Percentiles rank a stretch among this genome's conserved stretches.
Evolutionary conservation across 495 filamentous ascomycete genomes (phyloP).

Genomic region (Daldinia decipiens): DNA sequence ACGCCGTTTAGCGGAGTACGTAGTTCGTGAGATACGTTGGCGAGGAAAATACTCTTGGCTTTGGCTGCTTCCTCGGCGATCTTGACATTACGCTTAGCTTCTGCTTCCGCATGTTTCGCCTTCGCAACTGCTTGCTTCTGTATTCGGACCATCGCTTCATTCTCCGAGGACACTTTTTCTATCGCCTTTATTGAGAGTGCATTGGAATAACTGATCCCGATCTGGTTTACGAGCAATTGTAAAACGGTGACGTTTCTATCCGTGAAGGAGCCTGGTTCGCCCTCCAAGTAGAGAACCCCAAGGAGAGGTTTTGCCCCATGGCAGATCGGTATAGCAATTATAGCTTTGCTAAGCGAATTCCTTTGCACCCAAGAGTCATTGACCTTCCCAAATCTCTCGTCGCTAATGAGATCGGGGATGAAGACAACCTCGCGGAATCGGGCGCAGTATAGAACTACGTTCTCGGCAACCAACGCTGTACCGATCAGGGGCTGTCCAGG

Average conservation of each 20-base stretch:
- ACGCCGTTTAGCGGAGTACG: conserved; percentile 89
- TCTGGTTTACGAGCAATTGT: conserved; percentile 87
- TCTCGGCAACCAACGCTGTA: conserved; percentile 71
- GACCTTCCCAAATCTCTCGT: conserved; percentile 88
- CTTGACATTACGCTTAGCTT: conserved; percentile 86
- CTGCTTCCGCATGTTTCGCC: conserved; percentile 81
- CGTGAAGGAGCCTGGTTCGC: conserved; percentile 84
- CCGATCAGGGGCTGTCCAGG: conserved; percentile 74
- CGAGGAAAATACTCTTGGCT: conserved; percentile 91
- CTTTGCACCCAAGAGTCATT: conserved; percentile 72
- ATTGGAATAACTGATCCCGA: conserved; percentile 88
- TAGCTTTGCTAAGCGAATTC: conserved; percentile 76
- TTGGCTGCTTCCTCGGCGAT: conserved; percentile 91
- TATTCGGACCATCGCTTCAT: conserved; percentile 86
- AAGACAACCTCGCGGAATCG: conserved; percentile 87
- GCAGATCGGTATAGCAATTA: conserved; percentile 86
- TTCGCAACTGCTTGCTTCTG: conserved; percentile 85
- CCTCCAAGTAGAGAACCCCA: conserved; percentile 87
- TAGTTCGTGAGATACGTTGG: conserved; percentile 89
- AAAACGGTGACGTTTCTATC: conserved; percentile 87
- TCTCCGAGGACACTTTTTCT: conserved; percentile 80
- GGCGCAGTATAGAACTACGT: conserved; percentile 82
- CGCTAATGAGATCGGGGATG: conserved; percentile 80
- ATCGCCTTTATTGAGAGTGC: conserved; percentile 84
- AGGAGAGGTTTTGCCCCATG: conserved; percentile 79